phyloP scores from a whole-genome alignment of 2,329 filamentous ascomycete genomes.

The Hymenoscyphus fraxineus region DNA sequence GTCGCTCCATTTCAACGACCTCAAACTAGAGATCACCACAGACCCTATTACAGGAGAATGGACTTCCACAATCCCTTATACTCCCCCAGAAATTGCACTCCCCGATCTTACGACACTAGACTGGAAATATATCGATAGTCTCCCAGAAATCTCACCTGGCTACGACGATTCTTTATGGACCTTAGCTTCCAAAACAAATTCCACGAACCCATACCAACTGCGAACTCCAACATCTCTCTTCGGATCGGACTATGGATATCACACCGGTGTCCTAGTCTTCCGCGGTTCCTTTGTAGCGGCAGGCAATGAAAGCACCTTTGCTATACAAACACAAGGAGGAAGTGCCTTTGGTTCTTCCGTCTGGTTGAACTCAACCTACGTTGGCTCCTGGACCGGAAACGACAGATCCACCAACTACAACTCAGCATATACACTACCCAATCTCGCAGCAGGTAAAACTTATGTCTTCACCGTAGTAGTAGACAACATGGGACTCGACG shows the following conservation, averaged over 20 bases:
- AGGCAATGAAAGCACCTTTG: slow-evolving; percentile 55
- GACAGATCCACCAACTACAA: slow-evolving; percentile 48
- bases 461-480: slow-evolving; percentile 67
- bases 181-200: slow-evolving; percentile 51
- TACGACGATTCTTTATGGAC: slow-evolving; percentile 72
- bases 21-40: slow-evolving; percentile 37
- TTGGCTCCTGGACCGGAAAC: slow-evolving; percentile 61
- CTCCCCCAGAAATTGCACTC: slow-evolving; percentile 47
- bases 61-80: slow-evolving; percentile 48
- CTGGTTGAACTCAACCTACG: slow-evolving; percentile 60
- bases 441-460: slow-evolving; percentile 45
- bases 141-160: slow-evolving; percentile 61
- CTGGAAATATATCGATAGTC: slow-evolving; percentile 68
- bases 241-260: slow-evolving; percentile 69
- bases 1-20: slow-evolving; percentile 60
- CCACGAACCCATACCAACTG: slow-evolving; percentile 55
- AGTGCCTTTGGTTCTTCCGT: slow-evolving; percentile 62
- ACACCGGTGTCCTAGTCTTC: slow-evolving; percentile 65
- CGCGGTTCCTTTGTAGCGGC: slow-evolving; percentile 65
- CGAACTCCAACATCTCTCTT: slow-evolving; percentile 66
- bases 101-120: slow-evolving; percentile 55
- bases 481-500: slow-evolving; percentile 70
- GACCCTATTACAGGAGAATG: slow-evolving; percentile 47
- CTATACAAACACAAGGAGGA: slow-evolving; percentile 61
- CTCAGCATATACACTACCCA: slow-evolving; percentile 53